Evolutionary conservation across 306 rosid genomes (phyloP).

Genomic region (Cyclanthera cordifolia): DNA sequence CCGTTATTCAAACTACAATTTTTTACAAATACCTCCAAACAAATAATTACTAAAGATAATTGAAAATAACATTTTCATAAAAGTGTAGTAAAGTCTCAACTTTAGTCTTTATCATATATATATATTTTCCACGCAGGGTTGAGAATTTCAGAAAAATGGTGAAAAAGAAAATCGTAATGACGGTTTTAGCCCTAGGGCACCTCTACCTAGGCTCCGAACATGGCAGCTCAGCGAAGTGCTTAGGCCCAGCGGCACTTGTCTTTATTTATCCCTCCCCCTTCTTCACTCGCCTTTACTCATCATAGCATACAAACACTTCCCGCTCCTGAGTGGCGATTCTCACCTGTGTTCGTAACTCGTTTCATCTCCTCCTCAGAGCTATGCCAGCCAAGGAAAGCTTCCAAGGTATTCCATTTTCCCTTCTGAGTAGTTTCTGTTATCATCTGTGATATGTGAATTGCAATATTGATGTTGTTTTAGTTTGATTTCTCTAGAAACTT

Average conservation of each 20-base stretch:
- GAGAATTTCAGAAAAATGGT: too few relatives aligned
- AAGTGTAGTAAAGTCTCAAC: too few relatives aligned
- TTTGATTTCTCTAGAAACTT: neutral
- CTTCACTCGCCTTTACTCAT: neutral
- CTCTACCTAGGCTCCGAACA: neutral
- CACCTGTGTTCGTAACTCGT: neutral
- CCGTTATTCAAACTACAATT: too few relatives aligned
- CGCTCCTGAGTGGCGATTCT: neutral
- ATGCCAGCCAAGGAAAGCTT: constrained; percentile 43
- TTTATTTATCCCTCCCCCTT: neutral
- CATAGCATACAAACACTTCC: too few relatives aligned
- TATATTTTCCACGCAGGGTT: too few relatives aligned
- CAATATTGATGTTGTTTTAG: neutral
- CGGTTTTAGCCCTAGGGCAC: constrained; percentile 14
- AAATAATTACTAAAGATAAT: too few relatives aligned
- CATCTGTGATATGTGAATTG: neutral
- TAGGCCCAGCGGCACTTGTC: constrained; percentile 5
- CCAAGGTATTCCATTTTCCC: constrained; percentile 28
- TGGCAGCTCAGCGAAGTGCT: neutral
- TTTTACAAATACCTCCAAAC: too few relatives aligned
- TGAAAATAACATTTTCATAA: too few relatives aligned
- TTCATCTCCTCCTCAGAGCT: constrained; percentile 4
- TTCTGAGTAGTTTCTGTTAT: neutral
- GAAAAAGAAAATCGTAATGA: neutral
- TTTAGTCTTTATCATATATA: too few relatives aligned